Evolutionary conservation across 176 grass and related monocot genomes (phyloP), one percentile per base, ranked within the genome.

Genomic region (Tuctoria greenei): DNA sequence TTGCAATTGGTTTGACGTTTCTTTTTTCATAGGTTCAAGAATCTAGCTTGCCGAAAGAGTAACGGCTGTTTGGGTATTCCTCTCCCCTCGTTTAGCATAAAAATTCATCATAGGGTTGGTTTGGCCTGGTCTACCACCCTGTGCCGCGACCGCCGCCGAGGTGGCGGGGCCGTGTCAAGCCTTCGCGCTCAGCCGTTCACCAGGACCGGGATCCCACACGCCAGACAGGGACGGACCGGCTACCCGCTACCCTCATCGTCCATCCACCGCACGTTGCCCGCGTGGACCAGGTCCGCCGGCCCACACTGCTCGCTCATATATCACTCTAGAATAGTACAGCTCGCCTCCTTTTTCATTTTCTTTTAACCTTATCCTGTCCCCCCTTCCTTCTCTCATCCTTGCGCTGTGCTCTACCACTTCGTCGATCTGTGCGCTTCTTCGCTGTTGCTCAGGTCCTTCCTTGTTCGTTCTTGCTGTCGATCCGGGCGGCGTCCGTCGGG

Each of bases 281-380:
- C 69, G 35, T 81, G 84, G 46, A 79, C 75, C 69, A 1, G 25
- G 61, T 61, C 68, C 61, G 54, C 51, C 43, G 26, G 28, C 46
- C 21, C 15, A 27, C 72, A 4, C 41, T 16, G 11, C 64, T 45
- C 20, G 12, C 45, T 11, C 54, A n/a, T n/a, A n/a, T n/a, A n/a
- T 35, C 42, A 16, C 75, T 24, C 27, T 72, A 77, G 47, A 75
- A 69, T 43, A 25, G 66, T 43, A 49, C 66, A 70, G n/a, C 60
- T 47, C 60, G 47, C 71, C n/a, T n/a, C n/a, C n/a, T n/a, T n/a
- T n/a, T n/a, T n/a, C n/a, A n/a, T n/a, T n/a, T n/a, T n/a, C n/a
- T n/a, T n/a, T n/a, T n/a, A n/a, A n/a, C n/a, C 85, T 83, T 69
- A 83, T 83, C 86, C 73, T 77, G 69, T 77, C 74, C 12, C 31